These are phyloP conservation scores for Pseudogymnoascus verrucosus DNA, from an alignment of 2,329 filamentous ascomycete species.

Conservation along the genomic window DNA sequence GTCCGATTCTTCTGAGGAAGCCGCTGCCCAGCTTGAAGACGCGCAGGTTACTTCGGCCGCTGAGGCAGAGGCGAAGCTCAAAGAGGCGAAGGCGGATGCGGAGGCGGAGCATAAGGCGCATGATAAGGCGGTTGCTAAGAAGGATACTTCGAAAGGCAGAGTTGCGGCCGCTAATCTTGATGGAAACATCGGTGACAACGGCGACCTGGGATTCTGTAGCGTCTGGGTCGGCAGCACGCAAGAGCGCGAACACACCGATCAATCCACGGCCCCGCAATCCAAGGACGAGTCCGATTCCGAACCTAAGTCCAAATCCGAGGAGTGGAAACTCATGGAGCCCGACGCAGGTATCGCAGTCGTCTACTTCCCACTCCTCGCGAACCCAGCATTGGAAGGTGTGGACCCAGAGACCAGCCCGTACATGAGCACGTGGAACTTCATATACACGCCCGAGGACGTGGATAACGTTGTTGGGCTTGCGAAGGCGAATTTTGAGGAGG, in stretches of 20 bases:
- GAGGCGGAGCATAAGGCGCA: slow-evolving; percentile 33
- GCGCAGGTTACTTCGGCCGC: slow-evolving; percentile 50
- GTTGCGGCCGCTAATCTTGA: slow-evolving; percentile 17
- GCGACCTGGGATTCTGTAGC: slow-evolving; percentile 82
- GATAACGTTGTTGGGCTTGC: slow-evolving; percentile 78
- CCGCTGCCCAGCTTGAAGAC: slow-evolving; percentile 56
- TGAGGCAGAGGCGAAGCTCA: slow-evolving; percentile 56
- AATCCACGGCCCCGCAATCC: slow-evolving; percentile 18
- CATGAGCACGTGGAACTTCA: slow-evolving; percentile 95
- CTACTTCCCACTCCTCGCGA: slow-evolving; percentile 84
- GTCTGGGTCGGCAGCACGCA: slow-evolving; percentile 86
- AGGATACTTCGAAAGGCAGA: slow-evolving; percentile 14
- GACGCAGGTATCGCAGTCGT: slow-evolving; percentile 81
- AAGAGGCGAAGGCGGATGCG: slow-evolving; percentile 43
- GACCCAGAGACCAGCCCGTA: slow-evolving; percentile 78
- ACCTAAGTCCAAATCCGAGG: slow-evolving; percentile 50
- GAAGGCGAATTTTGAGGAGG: slow-evolving; percentile 78
- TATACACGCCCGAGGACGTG: slow-evolving; percentile 86
- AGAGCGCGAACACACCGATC: slow-evolving; percentile 48
- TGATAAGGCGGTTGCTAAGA: slow-evolving; percentile 25
- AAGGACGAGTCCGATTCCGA: slow-evolving; percentile 37
- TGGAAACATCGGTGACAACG: slow-evolving; percentile 34
- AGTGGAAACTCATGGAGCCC: slow-evolving; percentile 64
- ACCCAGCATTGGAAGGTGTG: slow-evolving; percentile 71
- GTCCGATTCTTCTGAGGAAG: slow-evolving; percentile 49